Evolutionary conservation across 2,329 filamentous ascomycete genomes (phyloP).

Genomic region (Beauveria sp.): DNA sequence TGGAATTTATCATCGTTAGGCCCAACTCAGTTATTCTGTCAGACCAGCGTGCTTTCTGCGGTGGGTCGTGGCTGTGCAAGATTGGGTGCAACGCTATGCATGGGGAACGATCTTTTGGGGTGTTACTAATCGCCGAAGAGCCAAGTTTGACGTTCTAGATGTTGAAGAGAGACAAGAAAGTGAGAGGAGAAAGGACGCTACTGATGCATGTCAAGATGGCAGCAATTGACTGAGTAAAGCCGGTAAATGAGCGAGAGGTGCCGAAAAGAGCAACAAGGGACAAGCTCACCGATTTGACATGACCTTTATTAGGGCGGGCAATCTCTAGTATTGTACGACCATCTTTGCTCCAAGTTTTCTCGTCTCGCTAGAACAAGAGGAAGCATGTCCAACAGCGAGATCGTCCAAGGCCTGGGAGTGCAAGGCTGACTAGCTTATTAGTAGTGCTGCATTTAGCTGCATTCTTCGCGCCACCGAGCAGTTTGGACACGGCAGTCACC

Average conservation of each 20-base stretch:
- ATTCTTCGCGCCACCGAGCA: background rate
- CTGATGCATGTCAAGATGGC: background rate
- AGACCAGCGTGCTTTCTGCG: background rate
- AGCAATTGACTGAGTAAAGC: background rate
- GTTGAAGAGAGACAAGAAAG: background rate
- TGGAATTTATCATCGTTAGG: background rate
- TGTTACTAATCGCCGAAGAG: background rate
- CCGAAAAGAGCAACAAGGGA: background rate
- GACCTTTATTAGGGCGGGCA: background rate
- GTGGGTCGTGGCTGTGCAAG: conserved; percentile 2
- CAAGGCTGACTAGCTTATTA: background rate
- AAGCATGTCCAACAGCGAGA: background rate
- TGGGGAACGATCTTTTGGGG: background rate
- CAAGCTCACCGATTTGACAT: background rate
- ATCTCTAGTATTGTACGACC: background rate
- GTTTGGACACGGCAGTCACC: background rate
- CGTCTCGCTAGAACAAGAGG: background rate
- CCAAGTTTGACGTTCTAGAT: background rate
- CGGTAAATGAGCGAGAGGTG: background rate
- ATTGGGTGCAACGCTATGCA: background rate
- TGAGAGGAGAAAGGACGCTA: background rate
- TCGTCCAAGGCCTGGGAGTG: background rate
- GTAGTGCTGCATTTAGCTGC: background rate
- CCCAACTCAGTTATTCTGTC: background rate
- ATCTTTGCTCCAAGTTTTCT: background rate